These are phyloP conservation scores for Thermothielavioides terrestris DNA, from an alignment of 495 filamentous ascomycete genomes.

Conservation along the genomic window DNA sequence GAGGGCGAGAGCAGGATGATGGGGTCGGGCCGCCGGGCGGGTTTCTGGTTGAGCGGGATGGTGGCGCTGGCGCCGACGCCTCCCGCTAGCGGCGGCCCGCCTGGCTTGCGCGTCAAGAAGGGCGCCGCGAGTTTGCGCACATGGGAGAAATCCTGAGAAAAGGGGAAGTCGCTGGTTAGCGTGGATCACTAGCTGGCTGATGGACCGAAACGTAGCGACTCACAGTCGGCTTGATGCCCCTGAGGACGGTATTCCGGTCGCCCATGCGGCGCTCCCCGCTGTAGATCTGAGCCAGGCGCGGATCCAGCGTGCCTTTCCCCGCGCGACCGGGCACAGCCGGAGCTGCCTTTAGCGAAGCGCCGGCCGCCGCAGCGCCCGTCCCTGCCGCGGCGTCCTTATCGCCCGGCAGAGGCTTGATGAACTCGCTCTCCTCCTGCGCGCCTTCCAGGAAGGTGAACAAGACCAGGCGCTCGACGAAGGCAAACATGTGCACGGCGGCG, in stretches of 20 bases:
- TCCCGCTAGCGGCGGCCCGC: constrained; percentile 1
- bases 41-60: constrained; percentile 42
- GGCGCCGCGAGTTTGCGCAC: constrained; percentile 76
- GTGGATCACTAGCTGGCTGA: background rate
- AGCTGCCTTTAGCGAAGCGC: constrained; percentile 41
- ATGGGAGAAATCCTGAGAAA: constrained; percentile 78
- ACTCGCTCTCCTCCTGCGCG: constrained; percentile 78
- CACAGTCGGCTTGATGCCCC: constrained; percentile 86
- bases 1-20: constrained; percentile 99
- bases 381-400: constrained; percentile 44
- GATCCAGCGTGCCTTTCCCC: constrained; percentile 60
- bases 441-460: constrained; percentile 88
- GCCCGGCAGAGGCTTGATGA: constrained; percentile 73
- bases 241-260: constrained; percentile 79
- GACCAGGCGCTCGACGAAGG: constrained; percentile 84
- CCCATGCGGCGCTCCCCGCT: constrained; percentile 83
- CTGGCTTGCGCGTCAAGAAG: constrained; percentile 61
- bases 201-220: constrained; percentile 18
- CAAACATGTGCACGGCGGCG: constrained; percentile 65
- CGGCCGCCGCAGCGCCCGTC: constrained; percentile 34
- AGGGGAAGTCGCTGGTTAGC: background rate
- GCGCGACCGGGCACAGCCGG: constrained; percentile 43
- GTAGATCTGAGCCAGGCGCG: constrained; percentile 77
- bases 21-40: constrained; percentile 63
- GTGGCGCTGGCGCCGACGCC: constrained; percentile 26